Conservation (phyloP, 345 rosid species). For the Gossypium australe region DNA sequence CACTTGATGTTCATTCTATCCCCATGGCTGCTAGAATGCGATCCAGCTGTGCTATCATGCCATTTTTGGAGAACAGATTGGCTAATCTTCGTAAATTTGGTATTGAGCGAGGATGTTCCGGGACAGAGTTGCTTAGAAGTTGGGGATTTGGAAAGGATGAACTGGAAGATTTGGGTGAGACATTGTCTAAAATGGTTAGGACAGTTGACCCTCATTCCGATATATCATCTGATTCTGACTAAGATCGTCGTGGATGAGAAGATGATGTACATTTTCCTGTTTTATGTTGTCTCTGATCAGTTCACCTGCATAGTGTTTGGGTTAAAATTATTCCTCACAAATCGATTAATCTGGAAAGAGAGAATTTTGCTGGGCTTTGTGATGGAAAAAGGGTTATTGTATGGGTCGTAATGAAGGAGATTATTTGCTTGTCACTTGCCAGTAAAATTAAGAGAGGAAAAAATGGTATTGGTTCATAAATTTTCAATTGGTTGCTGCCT, state of each 20-base stretch:
- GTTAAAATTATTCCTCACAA: not conserved
- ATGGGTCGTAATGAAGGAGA: too few relatives aligned
- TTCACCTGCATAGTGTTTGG: not conserved
- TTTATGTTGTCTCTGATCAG: not conserved
- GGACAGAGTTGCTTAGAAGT: conserved; percentile 52
- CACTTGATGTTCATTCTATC: conserved; percentile 69
- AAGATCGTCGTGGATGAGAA: conserved; percentile 11
- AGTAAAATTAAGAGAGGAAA: not conserved
- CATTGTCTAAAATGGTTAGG: conserved; percentile 54
- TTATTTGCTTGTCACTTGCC: not conserved
- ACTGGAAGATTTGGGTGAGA: conserved; percentile 66
- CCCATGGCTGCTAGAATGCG: conserved; percentile 72
- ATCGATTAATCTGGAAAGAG: not conserved
- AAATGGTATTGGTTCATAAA: not conserved
- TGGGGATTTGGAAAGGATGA: conserved; percentile 93
- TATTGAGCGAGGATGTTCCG: conserved; percentile 54
- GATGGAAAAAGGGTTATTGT: not conserved
- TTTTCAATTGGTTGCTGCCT: not conserved
- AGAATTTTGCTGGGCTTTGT: not conserved
- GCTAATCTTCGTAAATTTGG: conserved; percentile 52
- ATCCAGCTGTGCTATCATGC: conserved; percentile 61
- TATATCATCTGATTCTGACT: conserved; percentile 65
- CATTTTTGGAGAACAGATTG: conserved; percentile 59
- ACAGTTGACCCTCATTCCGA: conserved; percentile 37
- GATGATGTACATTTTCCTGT: not conserved